Conservation (phyloP, 371 early-diverging fungal genomes). For the Zopfochytrium polystomum region DNA sequence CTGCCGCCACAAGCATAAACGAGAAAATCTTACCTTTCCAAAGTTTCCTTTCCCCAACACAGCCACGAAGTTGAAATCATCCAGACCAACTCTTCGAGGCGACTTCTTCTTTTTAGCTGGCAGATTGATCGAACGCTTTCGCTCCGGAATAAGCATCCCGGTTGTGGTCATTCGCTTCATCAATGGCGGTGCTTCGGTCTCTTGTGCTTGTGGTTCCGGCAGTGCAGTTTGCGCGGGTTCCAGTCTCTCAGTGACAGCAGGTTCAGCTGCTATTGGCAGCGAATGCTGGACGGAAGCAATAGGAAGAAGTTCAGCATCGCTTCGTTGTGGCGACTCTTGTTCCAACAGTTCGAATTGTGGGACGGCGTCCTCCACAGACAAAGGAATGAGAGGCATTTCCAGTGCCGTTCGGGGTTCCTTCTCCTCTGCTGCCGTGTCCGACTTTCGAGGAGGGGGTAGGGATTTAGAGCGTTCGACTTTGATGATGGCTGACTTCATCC, state of each 20-base stretch:
- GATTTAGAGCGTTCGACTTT: slow-evolving; percentile 5
- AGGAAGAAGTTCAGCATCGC: background rate
- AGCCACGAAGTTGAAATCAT: slow-evolving; percentile 54
- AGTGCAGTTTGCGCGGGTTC: background rate
- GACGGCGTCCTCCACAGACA: too few species aligned
- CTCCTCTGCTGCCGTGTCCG: slow-evolving; percentile 6
- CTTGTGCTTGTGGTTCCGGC: slow-evolving; percentile 5
- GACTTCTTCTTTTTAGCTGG: background rate
- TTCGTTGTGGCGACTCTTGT: background rate
- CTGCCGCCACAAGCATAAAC: background rate
- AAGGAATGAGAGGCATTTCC: too few species aligned
- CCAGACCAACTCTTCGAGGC: slow-evolving; percentile 29
- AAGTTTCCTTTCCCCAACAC: slow-evolving; percentile 64
- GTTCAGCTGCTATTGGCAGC: background rate
- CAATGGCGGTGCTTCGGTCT: slow-evolving; percentile 32
- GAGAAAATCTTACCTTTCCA: slow-evolving; percentile 44
- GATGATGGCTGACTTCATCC: slow-evolving; percentile 8
- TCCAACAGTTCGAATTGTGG: background rate
- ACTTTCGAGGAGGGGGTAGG: too few species aligned
- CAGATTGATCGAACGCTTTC: background rate
- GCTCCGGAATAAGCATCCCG: background rate
- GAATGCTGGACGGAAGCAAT: background rate
- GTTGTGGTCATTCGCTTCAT: slow-evolving; percentile 21
- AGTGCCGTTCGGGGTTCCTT: background rate
- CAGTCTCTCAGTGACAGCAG: slow-evolving; percentile 3